These are phyloP conservation scores for Coemansia aciculifera DNA, from an alignment of 192 early-diverging fungal genomes.

Conservation along the genomic window DNA sequence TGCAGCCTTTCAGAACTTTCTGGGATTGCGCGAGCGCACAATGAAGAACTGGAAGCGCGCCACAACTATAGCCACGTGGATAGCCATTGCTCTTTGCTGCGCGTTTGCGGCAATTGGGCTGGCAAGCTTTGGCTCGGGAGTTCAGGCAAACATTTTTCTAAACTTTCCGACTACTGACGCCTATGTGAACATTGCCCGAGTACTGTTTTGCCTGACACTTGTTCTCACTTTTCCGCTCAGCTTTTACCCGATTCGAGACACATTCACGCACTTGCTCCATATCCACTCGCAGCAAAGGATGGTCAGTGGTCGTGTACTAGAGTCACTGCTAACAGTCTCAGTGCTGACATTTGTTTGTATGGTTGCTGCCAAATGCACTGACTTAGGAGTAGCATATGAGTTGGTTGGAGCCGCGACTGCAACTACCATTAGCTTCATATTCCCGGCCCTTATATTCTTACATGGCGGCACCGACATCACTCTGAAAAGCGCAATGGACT, in stretches of 20 bases:
- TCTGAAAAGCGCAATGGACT: background rate
- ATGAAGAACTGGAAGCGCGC: slow-evolving; percentile 55
- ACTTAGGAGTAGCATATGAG: slow-evolving; percentile 46
- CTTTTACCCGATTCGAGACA: slow-evolving; percentile 49
- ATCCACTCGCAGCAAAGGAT: slow-evolving; percentile 29
- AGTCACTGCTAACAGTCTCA: slow-evolving; percentile 25
- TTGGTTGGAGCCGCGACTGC: slow-evolving; percentile 36
- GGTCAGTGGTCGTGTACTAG: slow-evolving; percentile 13
- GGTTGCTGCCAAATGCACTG: slow-evolving; percentile 20
- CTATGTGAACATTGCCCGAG: slow-evolving; percentile 61
- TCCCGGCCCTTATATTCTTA: slow-evolving; percentile 34
- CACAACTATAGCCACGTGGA: slow-evolving; percentile 53
- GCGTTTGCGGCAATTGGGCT: slow-evolving; percentile 64
- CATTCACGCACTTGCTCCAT: slow-evolving; percentile 35
- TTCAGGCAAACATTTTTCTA: slow-evolving; percentile 61
- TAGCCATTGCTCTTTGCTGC: slow-evolving; percentile 56
- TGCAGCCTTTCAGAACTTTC: slow-evolving; percentile 62
- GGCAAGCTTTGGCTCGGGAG: slow-evolving; percentile 60
- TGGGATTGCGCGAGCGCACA: slow-evolving; percentile 55
- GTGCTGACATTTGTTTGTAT: slow-evolving; percentile 24
- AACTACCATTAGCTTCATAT: slow-evolving; percentile 41
- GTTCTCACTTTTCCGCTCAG: slow-evolving; percentile 56
- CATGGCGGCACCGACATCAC: slow-evolving; percentile 41
- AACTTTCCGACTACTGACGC: slow-evolving; percentile 61
- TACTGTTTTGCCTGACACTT: slow-evolving; percentile 60